Evolutionary conservation across 305 asterid genomes (phyloP).

Genomic region (Plantago coronopus): DNA sequence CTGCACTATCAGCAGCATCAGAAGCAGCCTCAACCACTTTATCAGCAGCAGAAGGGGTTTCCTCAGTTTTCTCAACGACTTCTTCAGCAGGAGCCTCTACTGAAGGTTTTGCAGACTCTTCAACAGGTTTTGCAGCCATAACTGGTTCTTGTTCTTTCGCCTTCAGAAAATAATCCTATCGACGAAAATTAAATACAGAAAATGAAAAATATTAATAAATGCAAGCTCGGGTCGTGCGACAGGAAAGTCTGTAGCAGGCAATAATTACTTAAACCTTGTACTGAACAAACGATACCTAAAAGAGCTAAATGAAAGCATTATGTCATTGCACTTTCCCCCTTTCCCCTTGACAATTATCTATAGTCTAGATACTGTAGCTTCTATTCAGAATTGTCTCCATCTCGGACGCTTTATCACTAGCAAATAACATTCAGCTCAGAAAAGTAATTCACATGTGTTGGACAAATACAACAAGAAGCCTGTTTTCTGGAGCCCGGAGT

Average conservation of each 20-base stretch:
- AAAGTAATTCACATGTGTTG: no score
- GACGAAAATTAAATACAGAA: constrained; percentile 22
- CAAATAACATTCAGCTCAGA: no score
- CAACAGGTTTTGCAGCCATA: constrained; percentile 34
- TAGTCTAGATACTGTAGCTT: no score
- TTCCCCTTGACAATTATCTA: no score
- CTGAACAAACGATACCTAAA: constrained; percentile 3
- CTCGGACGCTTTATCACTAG: no score
- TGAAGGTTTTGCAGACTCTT: constrained; percentile 39
- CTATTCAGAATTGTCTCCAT: no score
- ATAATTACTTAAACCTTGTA: constrained; percentile 10
- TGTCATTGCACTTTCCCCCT: not conserved
- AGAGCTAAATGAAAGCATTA: not conserved
- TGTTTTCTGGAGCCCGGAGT: no score
- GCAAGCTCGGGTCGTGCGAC: not conserved
- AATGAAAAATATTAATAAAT: not conserved
- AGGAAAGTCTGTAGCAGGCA: not conserved
- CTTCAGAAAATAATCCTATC: constrained; percentile 70
- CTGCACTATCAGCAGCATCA: constrained; percentile 33
- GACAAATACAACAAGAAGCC: no score
- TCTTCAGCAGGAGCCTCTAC: constrained; percentile 35
- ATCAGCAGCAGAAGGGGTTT: constrained; percentile 36
- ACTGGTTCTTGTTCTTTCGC: constrained; percentile 42
- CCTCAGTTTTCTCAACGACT: constrained; percentile 33
- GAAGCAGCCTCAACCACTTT: constrained; percentile 21